Evolutionary conservation across 805 yeast species (phyloP).

Genomic region (Saccharomycopsis sp.): DNA sequence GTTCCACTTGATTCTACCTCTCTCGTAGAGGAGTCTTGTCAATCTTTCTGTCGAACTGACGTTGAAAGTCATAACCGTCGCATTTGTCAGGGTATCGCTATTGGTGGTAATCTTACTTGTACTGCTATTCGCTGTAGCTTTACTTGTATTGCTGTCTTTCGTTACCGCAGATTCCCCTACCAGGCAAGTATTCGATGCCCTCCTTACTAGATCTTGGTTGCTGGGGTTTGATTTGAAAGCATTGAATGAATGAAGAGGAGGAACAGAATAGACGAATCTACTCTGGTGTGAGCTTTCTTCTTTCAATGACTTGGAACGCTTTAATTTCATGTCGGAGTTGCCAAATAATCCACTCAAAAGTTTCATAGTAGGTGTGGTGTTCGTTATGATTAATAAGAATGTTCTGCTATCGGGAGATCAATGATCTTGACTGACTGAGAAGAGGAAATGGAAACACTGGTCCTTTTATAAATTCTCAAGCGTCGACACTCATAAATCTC

Average conservation of each 20-base stretch:
- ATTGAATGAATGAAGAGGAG: background rate
- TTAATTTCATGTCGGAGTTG: background rate
- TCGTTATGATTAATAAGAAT: no score
- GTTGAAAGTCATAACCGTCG: background rate
- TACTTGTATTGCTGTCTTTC: background rate
- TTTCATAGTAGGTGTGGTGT: background rate
- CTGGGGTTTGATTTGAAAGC: background rate
- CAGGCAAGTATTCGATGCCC: background rate
- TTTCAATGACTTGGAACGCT: background rate
- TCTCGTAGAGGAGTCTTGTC: background rate
- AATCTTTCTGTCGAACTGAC: background rate
- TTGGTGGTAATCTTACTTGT: background rate
- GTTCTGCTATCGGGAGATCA: no score
- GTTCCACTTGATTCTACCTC: constrained; percentile 11
- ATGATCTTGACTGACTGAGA: no score
- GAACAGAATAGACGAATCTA: background rate
- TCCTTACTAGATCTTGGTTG: background rate
- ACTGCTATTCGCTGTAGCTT: background rate
- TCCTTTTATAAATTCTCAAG: background rate
- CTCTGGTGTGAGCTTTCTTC: background rate
- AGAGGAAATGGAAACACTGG: background rate
- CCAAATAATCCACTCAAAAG: background rate
- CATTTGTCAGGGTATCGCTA: background rate
- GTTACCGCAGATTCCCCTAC: background rate
- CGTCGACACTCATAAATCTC: background rate